These are phyloP conservation scores for Protomyces gravidus DNA, from an alignment of 1,139 yeast species.

Conservation along the genomic window DNA sequence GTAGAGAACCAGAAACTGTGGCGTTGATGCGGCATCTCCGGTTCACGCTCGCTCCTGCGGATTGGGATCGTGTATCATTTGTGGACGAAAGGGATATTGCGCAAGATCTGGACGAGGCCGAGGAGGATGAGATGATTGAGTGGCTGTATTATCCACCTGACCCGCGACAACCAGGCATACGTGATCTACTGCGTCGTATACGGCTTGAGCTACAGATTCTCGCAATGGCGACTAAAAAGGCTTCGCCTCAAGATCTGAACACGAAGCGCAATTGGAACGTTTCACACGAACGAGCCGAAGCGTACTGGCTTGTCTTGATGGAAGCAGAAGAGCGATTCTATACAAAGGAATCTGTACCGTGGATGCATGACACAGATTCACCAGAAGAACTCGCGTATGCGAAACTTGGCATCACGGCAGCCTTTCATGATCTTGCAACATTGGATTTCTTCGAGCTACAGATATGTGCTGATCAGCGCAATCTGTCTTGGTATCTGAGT, in stretches of 20 bases:
- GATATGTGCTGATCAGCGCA: conserved; percentile 7
- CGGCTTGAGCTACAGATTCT: conserved; percentile 18
- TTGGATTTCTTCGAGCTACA: conserved; percentile 59
- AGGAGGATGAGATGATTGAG: conserved; percentile 19
- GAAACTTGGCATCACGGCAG: conserved; percentile 56
- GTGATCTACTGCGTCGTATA: conserved; percentile 6
- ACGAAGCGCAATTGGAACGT: conserved; percentile 14
- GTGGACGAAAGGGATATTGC: neutral
- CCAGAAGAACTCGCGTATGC: conserved; percentile 40
- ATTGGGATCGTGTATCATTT: neutral
- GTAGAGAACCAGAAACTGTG: conserved; percentile 6
- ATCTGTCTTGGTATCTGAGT: conserved; percentile 4
- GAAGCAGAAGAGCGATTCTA: conserved; percentile 13
- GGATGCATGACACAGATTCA: neutral
- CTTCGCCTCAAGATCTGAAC: conserved; percentile 4
- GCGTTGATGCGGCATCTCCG: conserved; percentile 6
- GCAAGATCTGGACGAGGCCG: conserved; percentile 8
- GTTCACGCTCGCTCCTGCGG: conserved; percentile 22
- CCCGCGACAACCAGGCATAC: conserved; percentile 18
- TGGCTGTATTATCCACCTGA: conserved; percentile 22
- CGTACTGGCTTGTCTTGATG: conserved; percentile 2
- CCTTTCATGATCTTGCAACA: conserved; percentile 59
- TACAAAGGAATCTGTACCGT: neutral
- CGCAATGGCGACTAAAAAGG: conserved; percentile 12
- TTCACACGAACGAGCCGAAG: conserved; percentile 13